Percentiles rank a stretch among this genome's conserved stretches.
Evolutionary conservation across 352 stramenopile genomes (phyloP).

Genomic region (Thalassiosira tumida): DNA sequence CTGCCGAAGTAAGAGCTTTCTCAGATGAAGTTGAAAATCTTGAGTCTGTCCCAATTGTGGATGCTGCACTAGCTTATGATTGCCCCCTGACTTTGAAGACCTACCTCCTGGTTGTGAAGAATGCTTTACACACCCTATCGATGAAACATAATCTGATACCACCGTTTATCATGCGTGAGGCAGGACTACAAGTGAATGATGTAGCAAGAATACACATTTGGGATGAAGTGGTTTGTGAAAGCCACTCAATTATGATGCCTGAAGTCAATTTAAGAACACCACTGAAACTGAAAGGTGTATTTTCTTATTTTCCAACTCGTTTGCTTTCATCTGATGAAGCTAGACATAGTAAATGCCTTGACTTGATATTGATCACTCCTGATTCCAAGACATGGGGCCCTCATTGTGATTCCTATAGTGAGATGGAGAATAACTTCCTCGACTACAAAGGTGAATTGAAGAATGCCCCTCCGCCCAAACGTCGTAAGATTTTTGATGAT

Average conservation of each 20-base stretch:
- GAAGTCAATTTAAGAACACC: constrained; percentile 64
- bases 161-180: constrained; percentile 77
- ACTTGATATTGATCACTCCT: constrained; percentile 33
- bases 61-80: constrained; percentile 73
- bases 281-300: constrained; percentile 69
- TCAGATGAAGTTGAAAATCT: background rate
- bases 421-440: constrained; percentile 31
- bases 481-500: background rate
- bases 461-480: background rate
- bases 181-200: constrained; percentile 72
- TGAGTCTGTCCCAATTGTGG: constrained; percentile 51
- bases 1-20: constrained; percentile 55
- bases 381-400: constrained; percentile 34
- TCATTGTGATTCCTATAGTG: background rate
- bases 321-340: constrained; percentile 51
- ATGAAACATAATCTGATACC: constrained; percentile 83
- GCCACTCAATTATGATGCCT: constrained; percentile 63
- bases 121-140: constrained; percentile 71
- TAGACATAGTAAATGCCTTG: constrained; percentile 17
- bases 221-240: constrained; percentile 4
- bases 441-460: constrained; percentile 22
- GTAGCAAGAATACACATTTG: constrained; percentile 68
- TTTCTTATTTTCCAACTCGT: constrained; percentile 77
- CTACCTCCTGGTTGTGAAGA: constrained; percentile 73
- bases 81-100: constrained; percentile 25